Evolutionary conservation across 805 yeast genomes (phyloP), one percentile per base, ranked within the genome.

Genomic region (Saturnispora gosingensis): DNA sequence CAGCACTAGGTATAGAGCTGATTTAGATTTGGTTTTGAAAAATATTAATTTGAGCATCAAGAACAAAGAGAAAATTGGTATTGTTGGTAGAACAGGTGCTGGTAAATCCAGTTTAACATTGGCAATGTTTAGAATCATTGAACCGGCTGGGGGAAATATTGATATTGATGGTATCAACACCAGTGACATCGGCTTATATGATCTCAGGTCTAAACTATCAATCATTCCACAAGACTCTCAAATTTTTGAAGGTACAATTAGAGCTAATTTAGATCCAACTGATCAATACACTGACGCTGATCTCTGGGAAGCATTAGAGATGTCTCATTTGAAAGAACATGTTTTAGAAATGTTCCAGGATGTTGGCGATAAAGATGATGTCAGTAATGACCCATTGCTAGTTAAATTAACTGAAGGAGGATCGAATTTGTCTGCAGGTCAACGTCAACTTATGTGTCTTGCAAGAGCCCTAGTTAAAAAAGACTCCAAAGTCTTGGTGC

Each of bases 51-150:
- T 91, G 24, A 69, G 76, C 11, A 80, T 91, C 59, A 74, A 80
- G 46, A 80, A 90, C 1, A 72, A 77, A 52, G 97, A 91, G 65
- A 91, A 91, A 67, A 74, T 90, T 62, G 98, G 98, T 55, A 89
- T 90, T 67, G 97, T 91, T 52, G 98, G 98, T 25, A 78, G 98
- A 64, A 90, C 98, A 0, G 98, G 98, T 56, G 97, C 97, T 2
- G 98, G 98, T 57, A 89, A 89, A 67, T 83, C 93, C 0, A 83
- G 96, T 1, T 73, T 89, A 61, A 85, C 96, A 0, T 69, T 88
- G 61, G 93, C 97, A 0, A 69, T 89, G 39, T 89, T 87, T 74
- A 72, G 97, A 59, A 79, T 89, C 45, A 86, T 90, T 60, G 97
- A 90, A 67, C 78, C 85, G 5, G 67, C 72, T 22, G 77, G 85